Percentiles rank a stretch among this genome's conserved stretches.
Evolutionary conservation across 208 protist genomes (phyloP).

Genomic region (Jaenimonas drosophilae): DNA sequence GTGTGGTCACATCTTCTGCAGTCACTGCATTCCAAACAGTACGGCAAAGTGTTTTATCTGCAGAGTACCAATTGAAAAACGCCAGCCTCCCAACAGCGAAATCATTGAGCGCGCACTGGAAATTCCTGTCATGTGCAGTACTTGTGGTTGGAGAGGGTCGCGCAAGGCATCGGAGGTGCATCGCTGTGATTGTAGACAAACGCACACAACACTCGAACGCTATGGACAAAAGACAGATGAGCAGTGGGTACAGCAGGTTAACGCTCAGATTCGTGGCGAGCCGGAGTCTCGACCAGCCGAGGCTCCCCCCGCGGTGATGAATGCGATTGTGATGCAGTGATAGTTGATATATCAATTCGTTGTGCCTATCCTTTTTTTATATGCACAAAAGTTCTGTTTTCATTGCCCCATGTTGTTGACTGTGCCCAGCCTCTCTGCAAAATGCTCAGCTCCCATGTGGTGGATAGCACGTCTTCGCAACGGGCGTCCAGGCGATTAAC

Average conservation of each 20-base stretch:
- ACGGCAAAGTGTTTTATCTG: slow-evolving; percentile 37
- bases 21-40: slow-evolving; percentile 22
- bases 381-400: no score
- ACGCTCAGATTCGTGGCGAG: background rate
- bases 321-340: no score
- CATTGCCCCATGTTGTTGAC: no score
- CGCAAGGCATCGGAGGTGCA: slow-evolving; percentile 32
- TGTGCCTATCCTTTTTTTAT: no score
- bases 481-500: no score
- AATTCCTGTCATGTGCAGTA: slow-evolving; percentile 55
- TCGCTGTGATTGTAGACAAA: slow-evolving; percentile 34
- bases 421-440: no score
- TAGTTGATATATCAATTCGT: no score
- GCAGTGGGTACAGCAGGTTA: slow-evolving; percentile 22
- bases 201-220: slow-evolving; percentile 29
- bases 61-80: slow-evolving; percentile 15
- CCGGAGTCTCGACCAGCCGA: no score
- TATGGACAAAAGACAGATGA: slow-evolving; percentile 35
- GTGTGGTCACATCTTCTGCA: slow-evolving; percentile 73
- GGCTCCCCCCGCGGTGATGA: no score
- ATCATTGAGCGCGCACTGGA: slow-evolving; percentile 20
- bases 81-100: slow-evolving; percentile 11
- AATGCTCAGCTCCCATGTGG: no score
- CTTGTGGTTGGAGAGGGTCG: slow-evolving; percentile 62
- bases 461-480: no score